phyloP scores from a whole-genome alignment of 192 early-diverging fungal species.

The Coemansia pectinata region DNA sequence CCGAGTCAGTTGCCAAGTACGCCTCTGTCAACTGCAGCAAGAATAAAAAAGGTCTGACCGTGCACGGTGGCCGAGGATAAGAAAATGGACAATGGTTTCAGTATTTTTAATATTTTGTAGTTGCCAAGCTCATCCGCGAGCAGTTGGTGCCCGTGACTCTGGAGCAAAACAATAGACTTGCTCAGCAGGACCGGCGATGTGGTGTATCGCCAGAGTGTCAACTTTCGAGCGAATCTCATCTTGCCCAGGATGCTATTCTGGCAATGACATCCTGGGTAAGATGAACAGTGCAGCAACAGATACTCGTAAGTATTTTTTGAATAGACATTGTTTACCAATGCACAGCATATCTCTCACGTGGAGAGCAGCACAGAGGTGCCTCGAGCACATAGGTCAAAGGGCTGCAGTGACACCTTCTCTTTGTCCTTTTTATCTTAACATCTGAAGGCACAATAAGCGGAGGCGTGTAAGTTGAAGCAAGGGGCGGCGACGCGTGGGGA shows the following conservation, averaged over 20 bases:
- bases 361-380: constrained; percentile 3
- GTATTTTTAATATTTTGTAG: constrained; percentile 2
- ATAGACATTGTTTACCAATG: constrained; percentile 7
- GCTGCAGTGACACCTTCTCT: not conserved
- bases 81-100: constrained; percentile 6
- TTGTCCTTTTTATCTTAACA: not conserved
- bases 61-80: not conserved
- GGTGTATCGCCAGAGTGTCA: not conserved
- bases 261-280: not conserved
- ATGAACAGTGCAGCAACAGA: not conserved
- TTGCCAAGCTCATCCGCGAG: not conserved
- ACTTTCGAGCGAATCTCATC: not conserved
- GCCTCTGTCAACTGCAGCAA: not conserved
- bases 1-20: constrained; percentile 3
- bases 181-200: not conserved
- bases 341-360: constrained; percentile 5
- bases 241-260: not conserved
- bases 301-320: not conserved
- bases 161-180: constrained; percentile 9
- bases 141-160: constrained; percentile 3
- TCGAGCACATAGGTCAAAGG: not conserved
- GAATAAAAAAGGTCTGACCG: not conserved
- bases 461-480: not conserved
- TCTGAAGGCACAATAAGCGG: not conserved
- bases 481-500: not conserved